Percentiles rank a stretch among this genome's conserved stretches.
phyloP scores from a whole-genome alignment of 352 stramenopile species.

The Globisporangium spinosum region DNA sequence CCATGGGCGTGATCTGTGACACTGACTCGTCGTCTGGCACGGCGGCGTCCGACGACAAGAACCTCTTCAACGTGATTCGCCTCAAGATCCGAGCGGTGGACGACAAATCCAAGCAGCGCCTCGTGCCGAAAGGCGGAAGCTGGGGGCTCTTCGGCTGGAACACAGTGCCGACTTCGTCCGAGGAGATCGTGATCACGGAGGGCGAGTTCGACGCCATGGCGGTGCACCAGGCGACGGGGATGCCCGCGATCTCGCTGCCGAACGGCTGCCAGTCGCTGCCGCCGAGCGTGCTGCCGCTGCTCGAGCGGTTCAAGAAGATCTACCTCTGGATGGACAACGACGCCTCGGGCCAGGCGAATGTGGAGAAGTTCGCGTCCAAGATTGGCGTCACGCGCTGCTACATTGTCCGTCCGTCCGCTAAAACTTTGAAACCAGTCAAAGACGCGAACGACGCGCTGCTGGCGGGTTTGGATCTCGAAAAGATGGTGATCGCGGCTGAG shows the following conservation, averaged over 20 bases:
- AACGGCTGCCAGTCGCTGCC: conserved; percentile 97
- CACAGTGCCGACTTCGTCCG: conserved; percentile 85
- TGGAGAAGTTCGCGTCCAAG: conserved; percentile 96
- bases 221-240: conserved; percentile 94
- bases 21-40: conserved; percentile 18
- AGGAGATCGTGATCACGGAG: conserved; percentile 96
- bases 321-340: conserved; percentile 99
- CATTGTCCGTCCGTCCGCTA: conserved; percentile 80
- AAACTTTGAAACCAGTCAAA: conserved; percentile 65
- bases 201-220: conserved; percentile 97
- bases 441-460: conserved; percentile 98
- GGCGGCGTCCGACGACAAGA: conserved; percentile 44
- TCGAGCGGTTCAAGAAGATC: conserved; percentile 96
- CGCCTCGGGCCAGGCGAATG: conserved; percentile 89
- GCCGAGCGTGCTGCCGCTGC: conserved; percentile 91
- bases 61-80: conserved; percentile 73
- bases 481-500: conserved; percentile 80
- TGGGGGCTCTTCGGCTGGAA: conserved; percentile 99
- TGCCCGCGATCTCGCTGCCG: conserved; percentile 92
- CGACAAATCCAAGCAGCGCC: conserved; percentile 84
- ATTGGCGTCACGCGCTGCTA: conserved; percentile 90
- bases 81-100: conserved; percentile 84
- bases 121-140: conserved; percentile 90
- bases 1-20: conserved; percentile 78
- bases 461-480: conserved; percentile 82